A percentile compares a stretch with the other conserved stretches of the same genome.
Evolutionary conservation across 352 stramenopile species (phyloP).

Genomic region (Phytopythium ostracodes): DNA sequence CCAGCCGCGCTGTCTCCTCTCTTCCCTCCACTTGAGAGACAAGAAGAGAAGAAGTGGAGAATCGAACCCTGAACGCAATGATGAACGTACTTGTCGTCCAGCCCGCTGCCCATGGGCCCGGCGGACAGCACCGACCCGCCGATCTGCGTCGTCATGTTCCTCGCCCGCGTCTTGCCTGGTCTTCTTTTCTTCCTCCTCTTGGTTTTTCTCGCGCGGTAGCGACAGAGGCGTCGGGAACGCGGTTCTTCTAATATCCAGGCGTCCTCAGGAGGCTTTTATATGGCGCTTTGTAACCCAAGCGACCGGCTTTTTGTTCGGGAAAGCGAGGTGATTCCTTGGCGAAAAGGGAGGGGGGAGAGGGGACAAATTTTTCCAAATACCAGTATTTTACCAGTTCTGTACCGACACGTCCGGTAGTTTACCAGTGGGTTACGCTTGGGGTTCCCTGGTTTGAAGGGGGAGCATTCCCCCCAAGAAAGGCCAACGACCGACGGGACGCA

Average conservation of each 20-base stretch:
- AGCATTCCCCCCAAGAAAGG: not conserved
- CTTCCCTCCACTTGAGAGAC: too few species aligned
- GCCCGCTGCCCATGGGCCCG: conserved; percentile 58
- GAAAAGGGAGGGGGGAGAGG: not conserved
- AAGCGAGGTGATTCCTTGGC: not conserved
- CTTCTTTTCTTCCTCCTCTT: too few species aligned
- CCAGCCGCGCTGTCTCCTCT: not conserved
- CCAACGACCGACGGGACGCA: not conserved
- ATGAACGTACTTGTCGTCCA: conserved; percentile 42
- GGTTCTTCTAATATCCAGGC: not conserved
- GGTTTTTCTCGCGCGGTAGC: not conserved
- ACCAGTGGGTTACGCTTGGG: not conserved
- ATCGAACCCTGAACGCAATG: not conserved
- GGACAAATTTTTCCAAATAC: too few species aligned
- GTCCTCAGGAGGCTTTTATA: not conserved
- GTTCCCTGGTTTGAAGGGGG: not conserved
- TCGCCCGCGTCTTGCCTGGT: conserved; percentile 8
- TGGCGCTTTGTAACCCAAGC: not conserved
- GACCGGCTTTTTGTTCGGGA: conserved; percentile 2
- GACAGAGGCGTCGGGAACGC: not conserved
- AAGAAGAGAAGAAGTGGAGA: not conserved
- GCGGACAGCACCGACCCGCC: conserved; percentile 57
- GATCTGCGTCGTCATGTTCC: conserved; percentile 33
- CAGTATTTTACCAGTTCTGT: not conserved
- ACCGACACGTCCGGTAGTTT: too few species aligned